Evolutionary conservation across 176 grass and related monocot genomes (phyloP), one percentile per base, ranked within the genome.

Genomic region (Miscanthus lutarioriparius): DNA sequence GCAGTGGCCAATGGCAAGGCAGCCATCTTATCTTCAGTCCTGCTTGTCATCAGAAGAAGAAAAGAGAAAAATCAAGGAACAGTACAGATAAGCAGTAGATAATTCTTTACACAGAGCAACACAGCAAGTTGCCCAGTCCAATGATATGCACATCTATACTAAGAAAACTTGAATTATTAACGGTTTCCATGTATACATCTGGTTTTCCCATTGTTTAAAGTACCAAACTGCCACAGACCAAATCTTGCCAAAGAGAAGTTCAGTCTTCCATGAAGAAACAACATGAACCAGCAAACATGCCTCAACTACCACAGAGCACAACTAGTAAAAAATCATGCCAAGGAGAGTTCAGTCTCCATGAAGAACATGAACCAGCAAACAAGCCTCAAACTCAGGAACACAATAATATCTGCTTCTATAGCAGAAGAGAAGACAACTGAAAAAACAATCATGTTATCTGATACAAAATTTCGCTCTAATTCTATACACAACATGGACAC

Each of bases 1-100:
- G 95, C 95, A 0, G 95, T 98, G 51, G 91, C 91, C 67, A 97
- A 51, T 39, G 84, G 90, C 41, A 97, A 53, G 69, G 83, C 72
- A 39, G 90, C 82, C 95, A 97, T 94, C 5, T 30, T 63, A 32
- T 54, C 53, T 86, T 26, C 32, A 62, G 40, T 25, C 9, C 53
- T 77, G 72, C 37, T 37, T 62, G n/a, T 0, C 58, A 61, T 61
- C 8, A 62, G 25, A 62, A 62, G n/a, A 62, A 62, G 58, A 62
- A 25, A n/a, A 61, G 8, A 11, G 2, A 25, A 61, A 25, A 0
- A 61, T 61, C 53, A 61, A 61, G n/a, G n/a, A 61, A 61, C 56
- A n/a, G 56, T 4, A 59, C 22, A 59, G 56, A 25, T 61, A 2
- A n/a, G 54, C 20, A 61, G n/a, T 25, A 61, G 8, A 61, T 4